Percentiles rank a stretch among this genome's conserved stretches.
Evolutionary conservation across 1,284 basidiomycete species (phyloP).

Genomic region (Austropuccinia psidii): DNA sequence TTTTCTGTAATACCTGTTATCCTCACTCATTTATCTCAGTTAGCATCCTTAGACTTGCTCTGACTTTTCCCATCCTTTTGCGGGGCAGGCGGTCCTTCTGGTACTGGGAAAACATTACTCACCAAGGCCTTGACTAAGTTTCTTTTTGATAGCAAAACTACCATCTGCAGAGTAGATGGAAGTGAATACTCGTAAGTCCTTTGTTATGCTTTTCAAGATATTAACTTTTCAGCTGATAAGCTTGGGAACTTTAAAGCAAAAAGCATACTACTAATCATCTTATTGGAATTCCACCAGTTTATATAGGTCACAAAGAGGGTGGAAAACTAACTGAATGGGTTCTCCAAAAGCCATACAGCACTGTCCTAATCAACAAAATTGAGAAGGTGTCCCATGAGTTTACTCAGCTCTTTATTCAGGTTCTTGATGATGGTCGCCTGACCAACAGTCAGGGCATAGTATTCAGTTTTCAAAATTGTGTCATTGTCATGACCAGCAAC

Average conservation of each 20-base stretch:
- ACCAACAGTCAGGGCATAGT: slow-evolving; percentile 50
- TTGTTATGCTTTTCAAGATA: too few relatives aligned
- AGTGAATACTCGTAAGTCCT: slow-evolving; percentile 45
- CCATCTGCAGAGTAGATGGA: slow-evolving; percentile 56
- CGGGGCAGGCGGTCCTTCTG: slow-evolving; percentile 42
- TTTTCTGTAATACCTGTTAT: slow-evolving; percentile 46
- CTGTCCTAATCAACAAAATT: slow-evolving; percentile 49
- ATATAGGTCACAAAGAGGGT: slow-evolving; percentile 87
- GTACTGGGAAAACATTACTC: slow-evolving; percentile 56
- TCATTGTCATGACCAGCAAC: slow-evolving; percentile 53
- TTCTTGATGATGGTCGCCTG: slow-evolving; percentile 55
- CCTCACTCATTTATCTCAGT: slow-evolving; percentile 48
- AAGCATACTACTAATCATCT: slow-evolving; percentile 55
- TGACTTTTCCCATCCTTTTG: not conserved
- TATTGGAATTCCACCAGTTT: slow-evolving; percentile 58
- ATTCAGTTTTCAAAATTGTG: slow-evolving; percentile 38
- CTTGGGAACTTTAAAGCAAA: slow-evolving; percentile 49
- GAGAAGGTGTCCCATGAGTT: slow-evolving; percentile 56
- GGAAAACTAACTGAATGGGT: slow-evolving; percentile 56
- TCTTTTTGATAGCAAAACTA: slow-evolving; percentile 54
- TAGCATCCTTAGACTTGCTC: not conserved
- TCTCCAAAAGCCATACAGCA: slow-evolving; percentile 51
- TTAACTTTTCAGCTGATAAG: too few relatives aligned
- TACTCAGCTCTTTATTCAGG: slow-evolving; percentile 54
- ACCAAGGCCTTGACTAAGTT: slow-evolving; percentile 51